Base-by-base conservation (phyloP, 2,329 filamentous ascomycete species). In the Paecilomyces niveus region DNA sequence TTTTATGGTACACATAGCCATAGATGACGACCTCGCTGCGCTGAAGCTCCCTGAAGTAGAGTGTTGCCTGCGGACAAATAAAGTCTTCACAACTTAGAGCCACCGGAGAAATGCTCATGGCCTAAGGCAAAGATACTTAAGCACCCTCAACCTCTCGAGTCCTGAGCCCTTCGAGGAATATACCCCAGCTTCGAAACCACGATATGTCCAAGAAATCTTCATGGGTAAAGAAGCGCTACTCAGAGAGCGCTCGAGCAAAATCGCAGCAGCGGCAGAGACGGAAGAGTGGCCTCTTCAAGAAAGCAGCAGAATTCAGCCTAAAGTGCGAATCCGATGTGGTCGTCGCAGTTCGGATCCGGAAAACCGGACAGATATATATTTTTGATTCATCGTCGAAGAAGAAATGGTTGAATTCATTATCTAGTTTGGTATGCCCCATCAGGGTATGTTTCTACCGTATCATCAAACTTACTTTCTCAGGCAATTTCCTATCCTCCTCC, bases 311-410 rank as follows among this genome's bases (percentile, higher is more conserved):
- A 54, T 64, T 60, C 55, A 58, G 56, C 39, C 57, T 61, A 33
- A 57, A 64, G 50, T 65, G 61, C 55, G 61, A 65, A 51, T 60
- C 62, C 11, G 60, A 64, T 54, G 57, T 64, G 5, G 33, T 65
- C 10, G 13, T 65, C 18, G 59, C 60, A 33, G 13, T 65, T 60
- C 49, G 45, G 31, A 58, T 63, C 31, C 56, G 32, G 31, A 63
- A 63, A 60, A 58, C 60, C 54, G 60, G 63, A 9, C 62, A 62
- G 49, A 57, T 59, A 55, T 63, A 63, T 60, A 57, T 63, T 50
- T 57, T 65, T 45, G 56, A 65, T 57, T 63, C 62, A 59, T 62
- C 54, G 22, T 60, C 57, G 53, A 56, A 31, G 31, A 10, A 62
- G 32, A n/a, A n/a, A n/a, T 62, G 49, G 33, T 21, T 57, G 21